Evolutionary conservation across 1,284 basidiomycete genomes (phyloP), one percentile per base, ranked within the genome.

Genomic region (Cystobasidium slooffiae): DNA sequence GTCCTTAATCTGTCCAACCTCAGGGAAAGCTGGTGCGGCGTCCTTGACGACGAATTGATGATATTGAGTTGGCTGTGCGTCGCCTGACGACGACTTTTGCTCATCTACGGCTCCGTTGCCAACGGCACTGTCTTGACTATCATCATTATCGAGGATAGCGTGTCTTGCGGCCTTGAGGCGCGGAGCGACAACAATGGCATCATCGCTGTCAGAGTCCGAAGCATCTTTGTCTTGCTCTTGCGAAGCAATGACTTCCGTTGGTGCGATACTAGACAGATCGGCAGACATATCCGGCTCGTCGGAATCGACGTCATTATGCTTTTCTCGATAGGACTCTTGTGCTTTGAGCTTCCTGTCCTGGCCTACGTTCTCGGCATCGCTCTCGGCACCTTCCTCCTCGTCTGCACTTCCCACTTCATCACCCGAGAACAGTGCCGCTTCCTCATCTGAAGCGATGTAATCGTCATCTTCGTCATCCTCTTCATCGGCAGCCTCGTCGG

Each of bases 381-480:
- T 49, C 16, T 12, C 44, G 41, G 24, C 58, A 9, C 16, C 24
- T 7, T 61, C 58, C 12, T n/a, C 61, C 41, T 73, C 62, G 31
- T 63, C 69, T 16, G 69, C 51, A 46, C 37, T 72, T 16, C 68
- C 68, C n/a, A 41, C 14, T 8, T 72, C 69, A 22, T 72, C 69
- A 7, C 49, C 69, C 4, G 69, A 72, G 20, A 62, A 39, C 12
- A 44, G 37, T 18, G 47, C 53, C 16, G 22, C 49, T 37, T 72
- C 69, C 9, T 64, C 69, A 22, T 63, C 69, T 37, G 69, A 72
- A 20, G 47, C 69, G 24, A 72, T 51, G 44, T 72, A 72, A 37
- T 72, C 69, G 14, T 55, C 69, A 43, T 72, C 69, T 31, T 62
- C 68, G 18, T 72, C 69, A 18, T 72, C 69, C 6, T 72, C 67